phyloP scores from a whole-genome alignment of 2,329 filamentous ascomycete species.

The Phyllosticta capitalensis region DNA sequence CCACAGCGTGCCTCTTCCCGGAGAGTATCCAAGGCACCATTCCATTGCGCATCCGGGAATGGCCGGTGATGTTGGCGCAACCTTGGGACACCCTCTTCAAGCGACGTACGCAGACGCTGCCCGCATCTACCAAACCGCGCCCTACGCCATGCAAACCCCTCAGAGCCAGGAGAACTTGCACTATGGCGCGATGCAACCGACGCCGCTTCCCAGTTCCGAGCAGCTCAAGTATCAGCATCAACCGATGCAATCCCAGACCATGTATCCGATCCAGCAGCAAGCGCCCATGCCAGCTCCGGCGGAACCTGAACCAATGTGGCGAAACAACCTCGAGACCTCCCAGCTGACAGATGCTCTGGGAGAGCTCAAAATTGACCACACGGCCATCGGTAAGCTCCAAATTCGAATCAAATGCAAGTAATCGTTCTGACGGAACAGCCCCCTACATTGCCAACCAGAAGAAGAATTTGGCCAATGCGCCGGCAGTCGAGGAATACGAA shows the following conservation, averaged over 20 bases:
- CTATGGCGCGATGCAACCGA: slow-evolving; percentile 26
- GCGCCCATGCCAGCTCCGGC: slow-evolving; percentile 25
- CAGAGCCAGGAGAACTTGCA: slow-evolving; percentile 24
- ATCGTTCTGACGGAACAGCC: slow-evolving; percentile 40
- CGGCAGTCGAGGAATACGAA: slow-evolving; percentile 63
- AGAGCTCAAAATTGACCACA: slow-evolving; percentile 77
- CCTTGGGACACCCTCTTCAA: slow-evolving; percentile 12
- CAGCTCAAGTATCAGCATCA: slow-evolving; percentile 22
- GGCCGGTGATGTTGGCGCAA: slow-evolving; percentile 1
- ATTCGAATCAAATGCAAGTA: slow-evolving; percentile 5
- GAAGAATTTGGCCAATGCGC: slow-evolving; percentile 46
- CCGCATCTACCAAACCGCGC: slow-evolving; percentile 27
- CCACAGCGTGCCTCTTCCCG: slow-evolving; percentile 27
- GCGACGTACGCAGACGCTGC: slow-evolving; percentile 19
- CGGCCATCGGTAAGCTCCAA: slow-evolving; percentile 61
- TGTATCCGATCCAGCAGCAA: slow-evolving; percentile 23
- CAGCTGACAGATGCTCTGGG: slow-evolving; percentile 75
- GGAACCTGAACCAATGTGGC: slow-evolving; percentile 42
- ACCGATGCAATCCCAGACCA: slow-evolving; percentile 16
- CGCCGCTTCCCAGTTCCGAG: slow-evolving; percentile 21
- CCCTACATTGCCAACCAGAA: slow-evolving; percentile 70
- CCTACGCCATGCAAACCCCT: slow-evolving; percentile 23
- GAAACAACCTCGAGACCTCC: slow-evolving; percentile 37
- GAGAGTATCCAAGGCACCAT: slow-evolving; percentile 30
- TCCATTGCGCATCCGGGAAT: slow-evolving; percentile 20